These are phyloP conservation scores for Beauveria sp. DNA, from an alignment of 2,329 filamentous ascomycete genomes.

Conservation along the genomic window DNA sequence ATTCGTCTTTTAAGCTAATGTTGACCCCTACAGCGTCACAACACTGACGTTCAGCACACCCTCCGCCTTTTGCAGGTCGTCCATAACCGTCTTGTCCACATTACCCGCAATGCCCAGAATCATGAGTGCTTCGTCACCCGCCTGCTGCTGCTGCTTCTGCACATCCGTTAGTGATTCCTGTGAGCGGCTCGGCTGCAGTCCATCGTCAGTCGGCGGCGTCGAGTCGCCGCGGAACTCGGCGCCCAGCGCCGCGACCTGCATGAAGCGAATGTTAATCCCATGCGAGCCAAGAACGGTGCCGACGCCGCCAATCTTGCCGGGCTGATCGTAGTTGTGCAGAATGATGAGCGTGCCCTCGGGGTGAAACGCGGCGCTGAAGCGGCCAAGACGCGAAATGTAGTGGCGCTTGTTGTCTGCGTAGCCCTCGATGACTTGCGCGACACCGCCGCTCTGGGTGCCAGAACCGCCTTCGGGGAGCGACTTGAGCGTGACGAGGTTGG, in stretches of 20 bases:
- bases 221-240: conserved; percentile 20
- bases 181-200: conserved; percentile 17
- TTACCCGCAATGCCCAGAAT: conserved; percentile 66
- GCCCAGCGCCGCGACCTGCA: conserved; percentile 60
- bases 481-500: conserved; percentile 62
- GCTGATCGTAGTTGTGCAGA: conserved; percentile 72
- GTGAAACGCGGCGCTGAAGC: conserved; percentile 66
- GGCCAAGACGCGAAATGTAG: conserved; percentile 65
- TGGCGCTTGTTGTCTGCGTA: conserved; percentile 57
- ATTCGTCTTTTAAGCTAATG: no score
- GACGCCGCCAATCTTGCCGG: conserved; percentile 76
- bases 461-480: conserved; percentile 33
- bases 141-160: conserved; percentile 10
- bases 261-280: conserved; percentile 71
- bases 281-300: conserved; percentile 62
- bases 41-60: conserved; percentile 50
- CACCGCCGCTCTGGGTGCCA: conserved; percentile 17
- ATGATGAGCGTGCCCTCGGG: conserved; percentile 70
- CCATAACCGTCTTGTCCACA: conserved; percentile 49
- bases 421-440: conserved; percentile 48
- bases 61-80: conserved; percentile 39
- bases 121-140: conserved; percentile 64
- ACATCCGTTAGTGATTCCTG: conserved; percentile 25
- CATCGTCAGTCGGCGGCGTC: conserved; percentile 20
- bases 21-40: conserved; percentile 31